These are phyloP conservation scores for Chlorella sp. DNA, from an alignment of 139 green algal species.

Conservation along the genomic window DNA sequence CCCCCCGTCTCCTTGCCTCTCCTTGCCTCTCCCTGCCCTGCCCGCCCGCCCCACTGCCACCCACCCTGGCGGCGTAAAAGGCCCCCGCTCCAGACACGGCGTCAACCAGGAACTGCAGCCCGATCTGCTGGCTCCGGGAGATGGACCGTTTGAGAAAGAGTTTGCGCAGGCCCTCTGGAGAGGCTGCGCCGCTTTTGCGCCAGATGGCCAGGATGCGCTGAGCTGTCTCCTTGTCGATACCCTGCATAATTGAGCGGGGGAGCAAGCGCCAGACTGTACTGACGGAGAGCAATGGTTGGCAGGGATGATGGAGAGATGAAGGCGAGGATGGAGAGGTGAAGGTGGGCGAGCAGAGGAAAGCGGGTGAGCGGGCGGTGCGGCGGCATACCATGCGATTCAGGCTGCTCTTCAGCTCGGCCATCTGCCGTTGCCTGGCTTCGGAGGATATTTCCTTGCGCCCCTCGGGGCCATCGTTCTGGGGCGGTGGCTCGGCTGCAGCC, in stretches of 20 bases:
- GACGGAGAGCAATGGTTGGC: no score
- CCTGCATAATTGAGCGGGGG: neutral
- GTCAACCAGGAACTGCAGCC: constrained; percentile 40
- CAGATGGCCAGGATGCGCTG: constrained; percentile 42
- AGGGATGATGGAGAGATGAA: neutral
- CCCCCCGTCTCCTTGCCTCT: neutral
- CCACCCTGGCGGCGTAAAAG: constrained; percentile 26
- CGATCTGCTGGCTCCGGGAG: neutral
- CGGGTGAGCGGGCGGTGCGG: neutral
- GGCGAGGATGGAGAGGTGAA: neutral
- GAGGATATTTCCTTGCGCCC: neutral
- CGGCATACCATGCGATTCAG: constrained; percentile 14
- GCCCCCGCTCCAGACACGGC: constrained; percentile 4
- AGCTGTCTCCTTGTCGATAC: constrained; percentile 37
- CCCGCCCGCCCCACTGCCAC: neutral
- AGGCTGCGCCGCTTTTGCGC: constrained; percentile 30
- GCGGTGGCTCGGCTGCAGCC: neutral
- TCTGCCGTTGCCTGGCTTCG: neutral
- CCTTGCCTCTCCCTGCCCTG: neutral
- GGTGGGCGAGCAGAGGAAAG: no score
- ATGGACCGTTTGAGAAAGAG: constrained; percentile 32
- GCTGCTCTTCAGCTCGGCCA: constrained; percentile 2
- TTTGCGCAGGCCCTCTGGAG: constrained; percentile 27
- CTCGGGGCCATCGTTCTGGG: no score
- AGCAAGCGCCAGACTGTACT: neutral